phyloP scores from a whole-genome alignment of 768 basidiomycete genomes.

The Tephrocybe sp. region DNA sequence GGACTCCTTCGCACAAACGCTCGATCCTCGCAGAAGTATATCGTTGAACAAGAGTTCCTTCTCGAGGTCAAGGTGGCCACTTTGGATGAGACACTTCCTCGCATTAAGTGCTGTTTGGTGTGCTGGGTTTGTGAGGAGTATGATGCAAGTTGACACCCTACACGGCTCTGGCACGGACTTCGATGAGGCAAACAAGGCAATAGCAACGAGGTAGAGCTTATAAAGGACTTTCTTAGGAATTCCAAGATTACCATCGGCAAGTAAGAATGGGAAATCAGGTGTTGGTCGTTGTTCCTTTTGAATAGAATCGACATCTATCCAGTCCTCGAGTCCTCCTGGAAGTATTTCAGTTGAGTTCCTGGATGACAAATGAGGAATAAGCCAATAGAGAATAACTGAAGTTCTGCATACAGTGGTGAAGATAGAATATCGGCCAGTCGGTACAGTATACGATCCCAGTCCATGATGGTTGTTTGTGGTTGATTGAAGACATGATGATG shows the following conservation, averaged over 20 bases:
- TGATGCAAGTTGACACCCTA: slow-evolving; percentile 37
- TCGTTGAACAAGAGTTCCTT: slow-evolving; percentile 47
- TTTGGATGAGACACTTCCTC: slow-evolving; percentile 51
- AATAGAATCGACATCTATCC: slow-evolving; percentile 27
- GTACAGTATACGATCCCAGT: slow-evolving; percentile 9
- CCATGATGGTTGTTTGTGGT: slow-evolving; percentile 6
- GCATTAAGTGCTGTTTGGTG: slow-evolving; percentile 66
- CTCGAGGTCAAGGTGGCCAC: slow-evolving; percentile 30
- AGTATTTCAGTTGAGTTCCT: slow-evolving; percentile 59
- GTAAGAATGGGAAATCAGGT: slow-evolving; percentile 47
- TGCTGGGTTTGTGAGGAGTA: slow-evolving; percentile 66
- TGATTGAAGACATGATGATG: not conserved
- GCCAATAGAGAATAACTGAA: not conserved
- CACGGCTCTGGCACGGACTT: slow-evolving; percentile 19
- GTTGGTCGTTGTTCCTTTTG: slow-evolving; percentile 20
- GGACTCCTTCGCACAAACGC: slow-evolving; percentile 60
- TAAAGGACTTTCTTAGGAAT: slow-evolving; percentile 59
- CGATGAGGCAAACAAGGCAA: slow-evolving; percentile 29
- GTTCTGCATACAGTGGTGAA: slow-evolving; percentile 22
- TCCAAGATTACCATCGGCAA: slow-evolving; percentile 58
- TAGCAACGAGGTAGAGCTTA: slow-evolving; percentile 46
- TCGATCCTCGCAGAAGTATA: slow-evolving; percentile 46
- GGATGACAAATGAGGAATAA: not conserved
- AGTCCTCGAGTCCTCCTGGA: slow-evolving; percentile 52
- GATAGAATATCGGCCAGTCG: slow-evolving; percentile 24